Evolutionary conservation across 2,329 filamentous ascomycete genomes (phyloP).

Genomic region (Cryphonectria nitschkei): DNA sequence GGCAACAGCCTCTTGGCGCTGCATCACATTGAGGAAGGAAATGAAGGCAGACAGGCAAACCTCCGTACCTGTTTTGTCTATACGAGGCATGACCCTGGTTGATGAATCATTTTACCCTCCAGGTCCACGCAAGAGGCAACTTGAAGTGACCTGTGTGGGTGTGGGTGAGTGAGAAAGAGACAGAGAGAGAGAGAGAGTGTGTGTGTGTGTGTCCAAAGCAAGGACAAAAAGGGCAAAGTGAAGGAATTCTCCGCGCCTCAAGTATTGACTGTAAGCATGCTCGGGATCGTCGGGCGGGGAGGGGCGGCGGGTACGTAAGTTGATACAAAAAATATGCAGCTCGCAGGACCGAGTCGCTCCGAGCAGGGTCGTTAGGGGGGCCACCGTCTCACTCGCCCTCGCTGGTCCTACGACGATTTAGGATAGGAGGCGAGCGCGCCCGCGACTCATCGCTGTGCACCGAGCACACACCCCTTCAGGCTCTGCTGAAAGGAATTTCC

Average conservation of each 20-base stretch:
- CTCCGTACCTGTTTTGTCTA: neutral
- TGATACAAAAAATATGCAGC: conserved; percentile 3
- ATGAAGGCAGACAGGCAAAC: neutral
- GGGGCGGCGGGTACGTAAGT: conserved; percentile 1
- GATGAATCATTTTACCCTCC: neutral
- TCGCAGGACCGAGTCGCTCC: conserved; percentile 16
- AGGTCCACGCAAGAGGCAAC: neutral
- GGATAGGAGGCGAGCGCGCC: conserved; percentile 11
- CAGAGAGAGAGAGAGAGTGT: too few species aligned
- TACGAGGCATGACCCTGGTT: neutral
- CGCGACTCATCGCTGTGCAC: conserved; percentile 12
- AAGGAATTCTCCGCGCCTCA: neutral
- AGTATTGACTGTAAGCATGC: neutral
- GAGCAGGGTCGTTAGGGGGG: neutral
- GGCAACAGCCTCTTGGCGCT: neutral
- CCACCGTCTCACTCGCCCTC: conserved; percentile 11
- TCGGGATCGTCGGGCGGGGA: neutral
- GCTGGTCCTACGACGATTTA: conserved; percentile 17
- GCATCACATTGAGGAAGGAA: neutral
- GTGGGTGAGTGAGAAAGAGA: too few species aligned
- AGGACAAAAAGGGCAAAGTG: neutral
- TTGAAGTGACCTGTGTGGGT: neutral
- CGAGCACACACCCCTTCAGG: neutral
- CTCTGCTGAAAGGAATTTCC: conserved; percentile 3
- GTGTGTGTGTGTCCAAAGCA: neutral